Base-by-base conservation (phyloP, 176 grass and related monocot genomes). In the Carex littledalei region DNA sequence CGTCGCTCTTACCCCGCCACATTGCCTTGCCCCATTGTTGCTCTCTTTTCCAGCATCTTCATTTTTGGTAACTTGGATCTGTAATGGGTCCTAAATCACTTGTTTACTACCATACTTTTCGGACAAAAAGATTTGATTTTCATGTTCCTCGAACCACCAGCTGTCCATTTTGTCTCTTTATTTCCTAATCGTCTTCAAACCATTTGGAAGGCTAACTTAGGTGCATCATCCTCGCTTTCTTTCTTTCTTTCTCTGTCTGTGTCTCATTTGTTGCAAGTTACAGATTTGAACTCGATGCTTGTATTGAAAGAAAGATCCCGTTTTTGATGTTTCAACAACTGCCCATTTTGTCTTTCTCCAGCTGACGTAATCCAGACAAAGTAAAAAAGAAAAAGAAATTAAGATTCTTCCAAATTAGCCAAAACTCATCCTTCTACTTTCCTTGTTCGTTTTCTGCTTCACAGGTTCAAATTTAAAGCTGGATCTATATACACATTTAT, bases 241-340 rank as follows among this genome's bases (percentile, higher is more conserved):
- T 14, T 68, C 6, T 81, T 81, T 22, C 29, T 81, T 70, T 14
- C 21, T 58, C 31, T 69, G 14, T 49, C 18, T 81, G 49, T 55
- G 21, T 41, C 37, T 67, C 26, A 56, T 78, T 78, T 32, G 74
- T 57, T 57, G 24, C 6, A 55, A 78, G 21, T 31, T 14, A 11
- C 13, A 45, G 52, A 69, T 60, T 82, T 35, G 15, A 32, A 63
- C 18, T 66, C 39, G 39, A 12, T 66, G 49, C 66, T 29, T 92
- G 26, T 60, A 67, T 47, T 60, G 34, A 57, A 85, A 60, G 69
- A 87, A 85, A 92, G 88, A 94, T 92, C 84, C 35, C 72, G 32
- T 72, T 87, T 87, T 78, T 86, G 87, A 72, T 91, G n/a, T 79
- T 86, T 29, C 78, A 84, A 59, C 85, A 56, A 70, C 83, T 73